phyloP scores from a whole-genome alignment of 495 filamentous ascomycete genomes.

The Cudoniella acicularis region DNA sequence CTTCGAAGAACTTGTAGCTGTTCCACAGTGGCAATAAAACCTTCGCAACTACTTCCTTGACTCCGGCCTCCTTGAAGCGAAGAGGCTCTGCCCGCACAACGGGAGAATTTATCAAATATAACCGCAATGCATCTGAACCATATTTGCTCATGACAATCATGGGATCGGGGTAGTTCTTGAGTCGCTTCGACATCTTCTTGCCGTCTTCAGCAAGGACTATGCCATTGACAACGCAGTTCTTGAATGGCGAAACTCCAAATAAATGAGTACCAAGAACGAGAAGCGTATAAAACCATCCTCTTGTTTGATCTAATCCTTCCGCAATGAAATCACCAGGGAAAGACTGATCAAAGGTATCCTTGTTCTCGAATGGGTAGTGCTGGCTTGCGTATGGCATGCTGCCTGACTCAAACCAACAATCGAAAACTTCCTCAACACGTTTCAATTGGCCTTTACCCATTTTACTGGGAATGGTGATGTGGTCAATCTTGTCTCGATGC shows the following conservation, averaged over 20 bases:
- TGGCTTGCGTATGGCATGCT: slow-evolving; percentile 94
- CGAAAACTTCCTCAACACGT: slow-evolving; percentile 88
- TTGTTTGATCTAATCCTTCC: slow-evolving; percentile 89
- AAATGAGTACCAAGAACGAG: slow-evolving; percentile 87
- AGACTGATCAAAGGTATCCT: slow-evolving; percentile 71
- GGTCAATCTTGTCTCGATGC: slow-evolving; percentile 90
- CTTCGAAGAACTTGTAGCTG: slow-evolving; percentile 95
- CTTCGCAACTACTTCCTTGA: slow-evolving; percentile 94
- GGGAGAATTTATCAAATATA: slow-evolving; percentile 96
- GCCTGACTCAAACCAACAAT: slow-evolving; percentile 88
- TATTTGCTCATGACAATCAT: slow-evolving; percentile 79
- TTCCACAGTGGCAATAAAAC: slow-evolving; percentile 96
- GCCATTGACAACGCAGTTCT: slow-evolving; percentile 96
- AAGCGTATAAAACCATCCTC: slow-evolving; percentile 97
- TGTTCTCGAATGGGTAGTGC: slow-evolving; percentile 94
- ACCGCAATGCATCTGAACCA: slow-evolving; percentile 87
- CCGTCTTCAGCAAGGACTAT: slow-evolving; percentile 95
- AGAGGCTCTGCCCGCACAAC: slow-evolving; percentile 92
- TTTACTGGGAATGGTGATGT: slow-evolving; percentile 94
- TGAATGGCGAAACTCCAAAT: slow-evolving; percentile 85
- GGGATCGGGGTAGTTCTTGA: slow-evolving; percentile 97
- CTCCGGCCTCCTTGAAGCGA: slow-evolving; percentile 86
- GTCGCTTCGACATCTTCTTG: slow-evolving; percentile 98
- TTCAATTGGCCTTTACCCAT: slow-evolving; percentile 80
- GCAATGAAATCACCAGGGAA: slow-evolving; percentile 98